Evolutionary conservation across 805 yeast species (phyloP), one percentile per base, ranked within the genome.

Genomic region (Deakozyma indianensis): DNA sequence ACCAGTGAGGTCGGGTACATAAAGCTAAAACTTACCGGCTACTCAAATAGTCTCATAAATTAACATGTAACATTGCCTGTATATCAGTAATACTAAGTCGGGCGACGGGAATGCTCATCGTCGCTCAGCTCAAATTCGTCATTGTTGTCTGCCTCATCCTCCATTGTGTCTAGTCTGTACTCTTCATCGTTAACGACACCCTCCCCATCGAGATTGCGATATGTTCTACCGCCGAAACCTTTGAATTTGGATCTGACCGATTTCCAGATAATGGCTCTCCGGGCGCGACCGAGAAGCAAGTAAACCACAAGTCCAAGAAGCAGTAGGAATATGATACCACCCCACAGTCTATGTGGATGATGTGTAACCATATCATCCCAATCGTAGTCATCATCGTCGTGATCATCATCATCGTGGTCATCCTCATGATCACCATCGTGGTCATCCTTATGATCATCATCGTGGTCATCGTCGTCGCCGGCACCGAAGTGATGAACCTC

Each of bases 321-420:
- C 2, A 53, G 43, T 16, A 67, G 46, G 47, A 68, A 62, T 3
- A 62, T 51, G 15, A 65, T 27, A 0, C 67, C 65, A 1, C 73
- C 73, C 52, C 58, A 59, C 3, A 64, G 41, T 38, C 71, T 53
- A 49, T 67, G 59, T 22, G 59, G 50, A 15, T 49, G 40, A 9
- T 41, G 25, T 25, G 49, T 53, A 18, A 52, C 23, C 9, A 41
- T 38, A 20, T 35, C 50, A 2, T 23, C 48, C 47, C 49, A 49
- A 41, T 52, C 52, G 5, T 45, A 43, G 15, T 32, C 38, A 20
- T 32, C 38, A 20, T 32, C 38, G 38, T 32, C 38, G 14, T 25
- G 11, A 25, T 25, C 28, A n/a, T 32, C 45, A 23, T 44, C 44
- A 18, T 43, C 44, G 7, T 5, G 29, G 21, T 22, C 41, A n/a